Conservation (phyloP, 2,329 filamentous ascomycete genomes). For the Fusarium sulawesiense region DNA sequence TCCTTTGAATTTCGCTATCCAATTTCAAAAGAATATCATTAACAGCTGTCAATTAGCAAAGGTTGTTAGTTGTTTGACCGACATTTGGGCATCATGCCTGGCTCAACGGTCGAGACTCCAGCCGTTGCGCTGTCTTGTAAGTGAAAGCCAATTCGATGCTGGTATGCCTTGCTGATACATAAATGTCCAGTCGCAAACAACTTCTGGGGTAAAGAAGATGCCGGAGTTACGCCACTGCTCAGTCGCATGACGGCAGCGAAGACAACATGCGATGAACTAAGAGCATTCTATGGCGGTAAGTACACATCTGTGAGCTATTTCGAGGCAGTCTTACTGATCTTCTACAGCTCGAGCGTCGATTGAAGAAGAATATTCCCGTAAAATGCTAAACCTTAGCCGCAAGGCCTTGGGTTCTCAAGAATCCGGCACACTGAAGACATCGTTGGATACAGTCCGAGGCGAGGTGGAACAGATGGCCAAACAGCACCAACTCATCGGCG, state of each 20-base stretch:
- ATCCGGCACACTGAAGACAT: slow-evolving; percentile 82
- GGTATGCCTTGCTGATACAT: slow-evolving; percentile 28
- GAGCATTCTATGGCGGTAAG: slow-evolving; percentile 86
- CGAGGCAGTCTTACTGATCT: neutral
- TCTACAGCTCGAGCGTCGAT: slow-evolving; percentile 83
- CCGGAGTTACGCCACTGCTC: slow-evolving; percentile 89
- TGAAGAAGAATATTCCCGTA: slow-evolving; percentile 95
- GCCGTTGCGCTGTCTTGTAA: slow-evolving; percentile 76
- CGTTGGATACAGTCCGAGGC: slow-evolving; percentile 86
- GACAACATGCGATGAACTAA: slow-evolving; percentile 92
- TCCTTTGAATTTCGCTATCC: slow-evolving; percentile 29
- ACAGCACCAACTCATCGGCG: slow-evolving; percentile 87
- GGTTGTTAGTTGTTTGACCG: slow-evolving; percentile 16
- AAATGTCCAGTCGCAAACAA: slow-evolving; percentile 86
- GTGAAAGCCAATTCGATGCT: slow-evolving; percentile 30
- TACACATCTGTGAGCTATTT: slow-evolving; percentile 3
- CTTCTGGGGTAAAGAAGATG: slow-evolving; percentile 99
- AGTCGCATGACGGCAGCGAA: slow-evolving; percentile 96
- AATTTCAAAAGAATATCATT: slow-evolving; percentile 10
- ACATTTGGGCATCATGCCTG: slow-evolving; percentile 64
- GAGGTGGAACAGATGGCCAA: slow-evolving; percentile 96
- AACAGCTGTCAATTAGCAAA: neutral
- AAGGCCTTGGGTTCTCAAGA: slow-evolving; percentile 93
- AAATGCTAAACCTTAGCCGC: slow-evolving; percentile 84
- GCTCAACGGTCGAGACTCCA: slow-evolving; percentile 69